Base-by-base conservation (phyloP, 345 rosid genomes). In the Rubroshorea leprosula region DNA sequence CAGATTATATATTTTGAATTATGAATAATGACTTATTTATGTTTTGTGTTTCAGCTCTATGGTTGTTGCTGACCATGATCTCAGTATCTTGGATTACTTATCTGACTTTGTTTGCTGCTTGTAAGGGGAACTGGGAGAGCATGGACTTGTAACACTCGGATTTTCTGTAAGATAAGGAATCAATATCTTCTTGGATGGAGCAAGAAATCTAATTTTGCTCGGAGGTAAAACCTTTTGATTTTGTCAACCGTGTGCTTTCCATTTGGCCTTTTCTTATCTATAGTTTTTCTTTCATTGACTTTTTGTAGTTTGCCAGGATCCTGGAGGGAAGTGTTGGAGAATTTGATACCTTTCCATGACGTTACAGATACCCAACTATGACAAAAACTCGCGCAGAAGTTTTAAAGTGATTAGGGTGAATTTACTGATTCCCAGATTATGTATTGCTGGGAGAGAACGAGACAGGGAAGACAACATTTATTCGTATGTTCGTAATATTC, bases 401-500 rank as follows among this genome's bases (percentile, higher is more conserved):
- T 94, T 93, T 66, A 75, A 67, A 64, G 99, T 90, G 29, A 20
- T 71, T 6, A 89, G 83, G 99, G 99, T 62, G 99, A 94, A 80
- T 94, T 94, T 69, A 87, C 99, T 0, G 99, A 94, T 71, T 94
- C 99, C 24, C 99, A 94, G 77, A 94, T 94, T 60, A 60, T 65
- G 96, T 94, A 1, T 90, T 94, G 99, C 76, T 94, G 69, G 97
- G 99, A 44, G 99, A 94, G 84, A 94, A 94, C 70, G 97, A 97
- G 48, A 90, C 96, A 14, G 97, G 99, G 68, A 94, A 94, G 76
- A 90, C 99, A 54, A 94, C 99, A 21, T 94, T 90, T 57, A 90
- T 90, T 27, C 85, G 99, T 46, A 90, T 90, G 99, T 93, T 90
- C 97, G 99, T 94, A 82, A n/a, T n/a, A 20, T 39, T 55, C 35